Base-by-base conservation (phyloP, 495 filamentous ascomycete genomes). In the Neurospora intermedia region DNA sequence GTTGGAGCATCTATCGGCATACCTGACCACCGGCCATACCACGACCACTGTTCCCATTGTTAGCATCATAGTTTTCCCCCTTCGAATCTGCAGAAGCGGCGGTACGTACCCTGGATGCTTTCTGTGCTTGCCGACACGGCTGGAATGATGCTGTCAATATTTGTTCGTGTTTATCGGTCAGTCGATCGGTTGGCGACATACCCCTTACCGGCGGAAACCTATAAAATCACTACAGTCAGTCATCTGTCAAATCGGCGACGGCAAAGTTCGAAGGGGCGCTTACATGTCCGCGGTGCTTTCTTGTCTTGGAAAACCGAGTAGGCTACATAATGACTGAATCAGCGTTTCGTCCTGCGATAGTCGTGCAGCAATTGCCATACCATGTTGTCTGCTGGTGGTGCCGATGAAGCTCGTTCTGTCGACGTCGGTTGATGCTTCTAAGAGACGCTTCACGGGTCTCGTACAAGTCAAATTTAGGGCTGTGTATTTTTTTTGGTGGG, bases 191-290 rank as follows among this genome's bases (percentile, higher is more conserved):
- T 66, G 41, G 76, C 69, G 40, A 78, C 79, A 69, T 81, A 81
- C 79, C 79, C 79, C 78, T 81, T 81, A 81, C 79, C 79, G 78
- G 79, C 79, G 79, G 79, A 80, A 76, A 81, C 79, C 79, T 81
- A 69, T 9, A n/a, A 71, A 38, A 70, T 41, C 23, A 76, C 69
- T 31, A 73, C 15, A 74, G 78, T 81, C 75, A 81, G 79, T 69
- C 72, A 74, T 74, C 73, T 38, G 42, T 70, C 45, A n/a, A 43
- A 31, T 11, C 54, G 70, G 59, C 39, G 18, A 27, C 42, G 10
- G 31, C 46, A 62, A 62, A 66, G 70, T 66, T 70, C 45, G 73
- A 69, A 70, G 69, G 54, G 46, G 43, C n/a, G 71, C 79, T 35
- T 80, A 81, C 79, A 79, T 81, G 79, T 78, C 79, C 79, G 79